Percentiles rank a stretch among this genome's conserved stretches.
These are phyloP conservation scores for Selenicereus undatus DNA, from an alignment of 148 eudicot species.

Conservation along the genomic window DNA sequence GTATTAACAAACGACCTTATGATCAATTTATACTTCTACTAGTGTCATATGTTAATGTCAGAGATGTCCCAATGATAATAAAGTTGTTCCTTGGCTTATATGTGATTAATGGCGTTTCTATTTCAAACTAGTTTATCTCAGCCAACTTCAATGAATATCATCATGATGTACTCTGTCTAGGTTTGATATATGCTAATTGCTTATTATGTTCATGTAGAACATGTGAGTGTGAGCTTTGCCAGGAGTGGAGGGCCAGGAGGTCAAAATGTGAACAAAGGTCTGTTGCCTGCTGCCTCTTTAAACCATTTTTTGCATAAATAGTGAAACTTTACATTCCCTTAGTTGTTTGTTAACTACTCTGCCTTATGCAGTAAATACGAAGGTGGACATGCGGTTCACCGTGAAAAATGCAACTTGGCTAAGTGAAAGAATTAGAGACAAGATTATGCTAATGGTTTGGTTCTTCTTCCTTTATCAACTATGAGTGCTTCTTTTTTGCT, in stretches of 20 bases:
- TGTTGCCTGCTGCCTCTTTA: conserved; percentile 3
- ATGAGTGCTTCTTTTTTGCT: background rate
- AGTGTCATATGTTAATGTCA: background rate
- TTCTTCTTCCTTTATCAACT: conserved; percentile 15
- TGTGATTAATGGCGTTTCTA: background rate
- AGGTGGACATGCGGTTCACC: conserved; percentile 89
- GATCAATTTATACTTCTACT: no score
- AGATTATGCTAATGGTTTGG: conserved; percentile 64
- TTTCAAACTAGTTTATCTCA: background rate
- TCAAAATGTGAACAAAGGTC: conserved; percentile 89
- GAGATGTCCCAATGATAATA: background rate
- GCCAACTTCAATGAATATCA: background rate
- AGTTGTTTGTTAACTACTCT: background rate
- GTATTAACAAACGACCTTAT: background rate
- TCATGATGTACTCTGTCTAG: background rate
- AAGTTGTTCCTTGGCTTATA: background rate
- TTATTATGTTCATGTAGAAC: conserved; percentile 41
- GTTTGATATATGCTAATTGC: background rate
- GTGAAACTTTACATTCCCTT: background rate
- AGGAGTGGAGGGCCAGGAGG: conserved; percentile 91
- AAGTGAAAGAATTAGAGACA: conserved; percentile 68
- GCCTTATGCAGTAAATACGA: conserved; percentile 54
- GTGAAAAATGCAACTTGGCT: conserved; percentile 74
- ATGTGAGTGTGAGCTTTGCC: conserved; percentile 68
- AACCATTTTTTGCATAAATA: background rate